Base-by-base conservation (phyloP, 768 basidiomycete genomes). In the Mycena epipterygia region DNA sequence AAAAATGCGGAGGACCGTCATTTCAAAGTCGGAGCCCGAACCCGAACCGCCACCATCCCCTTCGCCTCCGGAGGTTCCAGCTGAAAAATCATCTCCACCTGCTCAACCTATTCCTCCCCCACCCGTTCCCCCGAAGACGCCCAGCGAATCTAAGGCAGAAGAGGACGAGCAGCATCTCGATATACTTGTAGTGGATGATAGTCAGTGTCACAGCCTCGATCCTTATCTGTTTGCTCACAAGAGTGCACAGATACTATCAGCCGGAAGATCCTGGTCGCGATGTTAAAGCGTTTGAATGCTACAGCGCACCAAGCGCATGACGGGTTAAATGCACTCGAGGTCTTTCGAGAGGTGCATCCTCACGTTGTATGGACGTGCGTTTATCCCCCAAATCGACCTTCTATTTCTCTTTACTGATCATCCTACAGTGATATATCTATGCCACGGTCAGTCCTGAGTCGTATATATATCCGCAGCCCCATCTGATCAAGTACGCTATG, bases 171-270 rank as follows among this genome's bases (percentile, higher is more conserved):
- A 29, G n/a, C 66, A 63, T 37, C 37, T 72, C 33, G 58, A 37
- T 49, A 72, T 72, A 30, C 62, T 72, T 21, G 66, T 72, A 14
- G 71, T 72, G 1, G 71, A 72, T 29, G 71, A 72, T 17, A 72
- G 71, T 72, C 2, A n/a, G 66, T 55, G 42, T 25, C 35, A 3
- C 44, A 5, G 17, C 27, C 17, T 25, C 33, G 23, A 1, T 11
- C 11, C 27, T 11, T 21, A 5, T 27, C 17, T 67, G n/a, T 16
- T 46, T 41, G 37, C 37, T 42, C 35, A 59, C 25, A 3, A 12
- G 44, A 1, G 9, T 9, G 9, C 41, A 16, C 25, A 72, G 71
- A 72, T 53, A 42, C 56, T n/a, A 72, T 72, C 61, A 68, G 66
- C 57, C 5, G 71, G 13, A 72, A 68, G 51, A 63, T 72, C 27